phyloP scores from a whole-genome alignment of 169 alveolate species.

The Cryptosporidium sp. region DNA sequence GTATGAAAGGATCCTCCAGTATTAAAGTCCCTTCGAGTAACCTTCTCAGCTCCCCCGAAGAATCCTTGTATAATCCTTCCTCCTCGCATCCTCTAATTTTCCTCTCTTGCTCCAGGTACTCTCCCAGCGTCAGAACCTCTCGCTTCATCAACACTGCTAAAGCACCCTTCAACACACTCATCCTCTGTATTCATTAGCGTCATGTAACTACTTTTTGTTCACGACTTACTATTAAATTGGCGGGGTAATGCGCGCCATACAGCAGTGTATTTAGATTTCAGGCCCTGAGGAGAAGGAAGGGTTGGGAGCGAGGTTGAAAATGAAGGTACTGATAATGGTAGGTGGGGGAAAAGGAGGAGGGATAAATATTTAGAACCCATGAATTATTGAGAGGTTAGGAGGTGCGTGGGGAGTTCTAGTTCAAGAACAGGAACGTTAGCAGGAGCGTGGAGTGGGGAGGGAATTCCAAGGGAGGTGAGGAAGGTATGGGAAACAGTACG shows the following conservation, averaged over 20 bases:
- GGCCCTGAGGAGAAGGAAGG: neutral
- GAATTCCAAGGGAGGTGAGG: neutral
- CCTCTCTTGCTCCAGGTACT: conserved; percentile 24
- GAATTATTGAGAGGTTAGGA: too few relatives aligned
- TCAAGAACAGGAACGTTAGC: neutral
- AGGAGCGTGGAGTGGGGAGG: neutral
- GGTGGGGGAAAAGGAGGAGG: neutral
- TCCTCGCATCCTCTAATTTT: neutral
- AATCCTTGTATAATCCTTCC: neutral
- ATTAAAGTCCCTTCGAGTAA: conserved; percentile 7
- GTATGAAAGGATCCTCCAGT: conserved; percentile 41
- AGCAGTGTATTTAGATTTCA: neutral
- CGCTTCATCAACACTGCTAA: conserved; percentile 11
- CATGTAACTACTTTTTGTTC: neutral
- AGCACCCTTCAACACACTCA: conserved; percentile 30
- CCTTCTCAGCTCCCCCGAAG: neutral
- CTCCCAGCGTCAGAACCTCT: conserved; percentile 36
- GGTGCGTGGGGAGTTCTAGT: neutral
- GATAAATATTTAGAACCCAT: too few relatives aligned
- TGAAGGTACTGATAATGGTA: neutral
- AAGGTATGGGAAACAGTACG: neutral
- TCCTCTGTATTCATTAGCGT: conserved; percentile 11
- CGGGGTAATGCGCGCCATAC: neutral
- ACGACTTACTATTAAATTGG: neutral
- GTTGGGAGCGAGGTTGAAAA: neutral